Percentiles rank a stretch among this genome's conserved stretches.
Evolutionary conservation across 352 stramenopile species (phyloP).

Genomic region (Pythium myriotylum): DNA sequence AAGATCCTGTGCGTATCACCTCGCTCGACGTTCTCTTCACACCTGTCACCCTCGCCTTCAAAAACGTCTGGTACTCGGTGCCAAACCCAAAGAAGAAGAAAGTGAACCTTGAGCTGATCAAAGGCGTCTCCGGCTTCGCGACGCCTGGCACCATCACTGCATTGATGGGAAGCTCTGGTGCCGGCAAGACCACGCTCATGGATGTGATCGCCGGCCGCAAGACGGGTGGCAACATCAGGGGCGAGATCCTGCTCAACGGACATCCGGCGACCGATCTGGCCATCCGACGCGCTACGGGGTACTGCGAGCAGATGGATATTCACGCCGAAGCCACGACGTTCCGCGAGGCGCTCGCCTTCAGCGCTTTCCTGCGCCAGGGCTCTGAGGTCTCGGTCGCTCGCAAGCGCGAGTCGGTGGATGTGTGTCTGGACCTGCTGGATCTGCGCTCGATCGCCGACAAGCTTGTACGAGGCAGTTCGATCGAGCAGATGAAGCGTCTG

Average conservation of each 20-base stretch:
- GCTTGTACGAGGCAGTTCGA: slow-evolving; percentile 22
- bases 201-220: slow-evolving; percentile 90
- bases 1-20: not conserved
- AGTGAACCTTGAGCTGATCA: slow-evolving; percentile 65
- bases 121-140: slow-evolving; percentile 58
- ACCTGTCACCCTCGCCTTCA: slow-evolving; percentile 26
- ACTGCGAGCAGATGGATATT: slow-evolving; percentile 90
- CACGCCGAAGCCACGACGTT: slow-evolving; percentile 86
- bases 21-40: slow-evolving; percentile 3
- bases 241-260: slow-evolving; percentile 82
- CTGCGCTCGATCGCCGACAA: no score
- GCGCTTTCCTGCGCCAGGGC: slow-evolving; percentile 55
- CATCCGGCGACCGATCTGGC: slow-evolving; percentile 36
- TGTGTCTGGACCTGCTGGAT: slow-evolving; percentile 77
- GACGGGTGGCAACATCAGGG: slow-evolving; percentile 61
- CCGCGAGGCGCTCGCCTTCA: slow-evolving; percentile 94
- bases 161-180: slow-evolving; percentile 70
- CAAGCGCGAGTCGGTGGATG: slow-evolving; percentile 30
- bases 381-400: slow-evolving; percentile 19
- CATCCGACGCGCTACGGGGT: slow-evolving; percentile 61
- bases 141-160: slow-evolving; percentile 72
- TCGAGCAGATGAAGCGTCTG: slow-evolving; percentile 34
- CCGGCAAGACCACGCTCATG: slow-evolving; percentile 78
- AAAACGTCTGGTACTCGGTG: slow-evolving; percentile 40
- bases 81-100: slow-evolving; percentile 34